Base-by-base conservation (phyloP, 805 yeast species). In the Yamadazyma kitorensis region DNA sequence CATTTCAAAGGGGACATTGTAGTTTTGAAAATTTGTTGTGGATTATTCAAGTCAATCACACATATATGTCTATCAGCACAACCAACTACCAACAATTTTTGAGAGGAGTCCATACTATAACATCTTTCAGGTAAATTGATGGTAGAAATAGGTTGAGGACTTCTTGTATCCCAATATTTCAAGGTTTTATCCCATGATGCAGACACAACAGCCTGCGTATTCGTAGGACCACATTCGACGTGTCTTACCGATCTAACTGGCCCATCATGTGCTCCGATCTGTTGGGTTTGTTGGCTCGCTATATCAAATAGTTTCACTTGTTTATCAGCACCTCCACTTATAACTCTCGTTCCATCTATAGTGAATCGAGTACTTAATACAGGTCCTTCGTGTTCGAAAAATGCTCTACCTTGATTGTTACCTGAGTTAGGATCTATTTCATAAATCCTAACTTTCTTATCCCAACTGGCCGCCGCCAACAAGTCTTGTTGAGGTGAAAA, bases 111-210 rank as follows among this genome's bases (percentile, higher is more conserved):
- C 95, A 91, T 83, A 9, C 88, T 68, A 62, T 88, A 91, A 0
- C 86, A 96, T 34, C 96, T 70, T 47, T 93, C 98, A 0, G 98
- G 96, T 56, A 93, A 66, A 50, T 76, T 75, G 25, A 93, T 64
- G 3, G 95, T 84, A 13, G 88, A 76, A 14, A 91, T 74, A 12
- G 98, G 93, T 48, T 76, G 81, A 28, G 82, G 84, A 45, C 80
- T 80, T 53, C 97, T 80, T 64, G 85, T 70, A 61, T 93, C 98
- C 98, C 98, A 91, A 61, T 93, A 93, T 55, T 78, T 80, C 43
- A 93, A 63, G 1, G 97, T 87, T 62, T 87, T 88, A 61, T 93
- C 98, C 97, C 97, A 93, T 5, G 96, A 86, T 6, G 95, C 96
- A 27, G 89, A 78, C 3, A 88, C 97, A 17, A 91, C 78, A 44